A percentile compares a stretch with the other conserved stretches of the same genome.
These are phyloP conservation scores for Entomophthora muscae DNA, from an alignment of 371 early-diverging fungal species.

Conservation along the genomic window DNA sequence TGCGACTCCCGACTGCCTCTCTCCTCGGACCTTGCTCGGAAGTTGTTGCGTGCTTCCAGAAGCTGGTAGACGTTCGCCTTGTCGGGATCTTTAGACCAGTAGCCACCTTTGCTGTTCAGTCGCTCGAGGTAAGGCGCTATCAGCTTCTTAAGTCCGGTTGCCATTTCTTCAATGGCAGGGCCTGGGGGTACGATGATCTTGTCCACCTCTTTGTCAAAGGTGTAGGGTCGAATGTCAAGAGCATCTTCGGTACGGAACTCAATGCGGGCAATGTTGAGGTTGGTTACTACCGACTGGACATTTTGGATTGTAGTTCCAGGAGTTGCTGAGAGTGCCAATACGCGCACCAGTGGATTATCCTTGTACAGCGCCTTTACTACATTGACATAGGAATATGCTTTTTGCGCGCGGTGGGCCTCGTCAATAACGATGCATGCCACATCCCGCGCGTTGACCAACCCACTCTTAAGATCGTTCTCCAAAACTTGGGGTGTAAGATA, in stretches of 20 bases:
- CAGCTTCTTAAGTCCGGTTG: conserved; percentile 15
- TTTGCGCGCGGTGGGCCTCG: conserved; percentile 83
- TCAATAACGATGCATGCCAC: conserved; percentile 69
- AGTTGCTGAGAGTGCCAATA: conserved; percentile 82
- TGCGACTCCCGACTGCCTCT: conserved; percentile 7
- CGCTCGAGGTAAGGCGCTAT: conserved; percentile 25
- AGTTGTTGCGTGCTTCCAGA: conserved; percentile 22
- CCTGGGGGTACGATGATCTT: conserved; percentile 40
- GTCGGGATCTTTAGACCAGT: conserved; percentile 20
- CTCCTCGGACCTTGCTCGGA: conserved; percentile 13
- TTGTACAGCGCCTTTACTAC: conserved; percentile 36
- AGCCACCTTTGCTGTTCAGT: conserved; percentile 22
- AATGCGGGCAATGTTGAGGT: conserved; percentile 55
- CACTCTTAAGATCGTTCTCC: conserved; percentile 57
- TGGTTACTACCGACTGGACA: conserved; percentile 60
- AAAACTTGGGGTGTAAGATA: conserved; percentile 83
- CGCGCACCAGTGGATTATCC: conserved; percentile 37
- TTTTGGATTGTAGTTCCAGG: conserved; percentile 56
- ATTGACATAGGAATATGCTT: conserved; percentile 64
- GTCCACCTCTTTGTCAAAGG: conserved; percentile 43
- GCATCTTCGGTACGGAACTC: conserved; percentile 84
- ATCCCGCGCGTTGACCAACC: conserved; percentile 28
- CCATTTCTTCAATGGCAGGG: conserved; percentile 31
- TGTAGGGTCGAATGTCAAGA: conserved; percentile 56
- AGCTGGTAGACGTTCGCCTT: conserved; percentile 25